Conservation (phyloP, 1,284 basidiomycete genomes). For the Phenoliferia sp. region DNA sequence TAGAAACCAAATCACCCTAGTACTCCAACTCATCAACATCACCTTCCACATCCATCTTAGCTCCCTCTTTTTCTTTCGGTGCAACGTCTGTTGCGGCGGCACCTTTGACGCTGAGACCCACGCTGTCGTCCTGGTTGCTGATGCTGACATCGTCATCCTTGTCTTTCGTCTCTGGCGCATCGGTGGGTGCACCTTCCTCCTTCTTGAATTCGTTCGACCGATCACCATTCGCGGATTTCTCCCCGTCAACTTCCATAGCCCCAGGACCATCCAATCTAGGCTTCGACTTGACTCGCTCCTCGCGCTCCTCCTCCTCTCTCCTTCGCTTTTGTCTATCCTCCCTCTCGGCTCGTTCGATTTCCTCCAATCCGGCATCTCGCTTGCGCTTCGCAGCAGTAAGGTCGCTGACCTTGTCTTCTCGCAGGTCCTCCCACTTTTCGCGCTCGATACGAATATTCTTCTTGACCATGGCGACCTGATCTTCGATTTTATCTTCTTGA, state of each 20-base stretch:
- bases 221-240: not conserved
- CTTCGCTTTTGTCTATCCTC: conserved; percentile 18
- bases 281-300: not conserved
- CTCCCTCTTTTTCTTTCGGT: too few species aligned
- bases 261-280: not conserved
- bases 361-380: conserved; percentile 1
- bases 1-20: too few species aligned
- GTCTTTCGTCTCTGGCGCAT: too few species aligned
- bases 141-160: not conserved
- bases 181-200: not conserved
- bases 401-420: conserved; percentile 1
- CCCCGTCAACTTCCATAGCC: not conserved
- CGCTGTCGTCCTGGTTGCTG: not conserved
- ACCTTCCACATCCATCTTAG: not conserved
- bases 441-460: conserved; percentile 10
- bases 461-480: conserved; percentile 21
- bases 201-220: not conserved
- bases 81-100: not conserved
- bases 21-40: conserved; percentile 5
- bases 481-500: conserved; percentile 36
- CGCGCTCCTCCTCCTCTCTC: conserved; percentile 4
- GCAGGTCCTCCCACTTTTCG: conserved; percentile 11
- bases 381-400: not conserved
- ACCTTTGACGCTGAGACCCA: not conserved
- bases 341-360: conserved; percentile 9